Conservation (phyloP, 768 basidiomycete species). For the Nidularia sp. region DNA sequence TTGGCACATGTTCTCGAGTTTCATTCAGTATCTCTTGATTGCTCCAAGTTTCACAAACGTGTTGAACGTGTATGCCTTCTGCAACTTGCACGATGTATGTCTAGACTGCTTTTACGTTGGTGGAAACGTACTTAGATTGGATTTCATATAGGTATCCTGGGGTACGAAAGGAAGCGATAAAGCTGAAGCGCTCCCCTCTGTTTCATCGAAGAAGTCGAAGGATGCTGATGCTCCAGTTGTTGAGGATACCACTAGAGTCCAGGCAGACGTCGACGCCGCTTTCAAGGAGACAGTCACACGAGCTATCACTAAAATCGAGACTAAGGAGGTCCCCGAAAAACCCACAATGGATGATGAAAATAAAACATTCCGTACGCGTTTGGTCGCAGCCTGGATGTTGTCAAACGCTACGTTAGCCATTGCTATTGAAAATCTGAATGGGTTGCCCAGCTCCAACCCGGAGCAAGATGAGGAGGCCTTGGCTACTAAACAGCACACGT, state of each 20-base stretch:
- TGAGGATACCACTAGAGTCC: conserved; percentile 77
- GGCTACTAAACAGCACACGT: conserved; percentile 42
- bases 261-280: conserved; percentile 85
- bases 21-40: conserved; percentile 85
- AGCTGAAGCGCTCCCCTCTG: conserved; percentile 85
- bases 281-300: conserved; percentile 92
- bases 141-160: conserved; percentile 83
- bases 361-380: conserved; percentile 88
- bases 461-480: conserved; percentile 35
- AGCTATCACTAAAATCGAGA: conserved; percentile 71
- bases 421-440: conserved; percentile 73
- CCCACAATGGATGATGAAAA: conserved; percentile 88
- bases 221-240: conserved; percentile 75
- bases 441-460: conserved; percentile 37
- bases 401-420: conserved; percentile 67
- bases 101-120: neutral
- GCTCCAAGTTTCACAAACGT: conserved; percentile 95
- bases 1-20: conserved; percentile 97
- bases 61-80: conserved; percentile 95
- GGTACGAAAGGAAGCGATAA: conserved; percentile 96
- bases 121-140: too few species aligned
- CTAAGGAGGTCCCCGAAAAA: conserved; percentile 66
- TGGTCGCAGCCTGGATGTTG: conserved; percentile 80
- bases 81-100: conserved; percentile 86
- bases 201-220: conserved; percentile 80